phyloP scores from a whole-genome alignment of 108 stramenopile species.

The Conticribra guillardii region DNA sequence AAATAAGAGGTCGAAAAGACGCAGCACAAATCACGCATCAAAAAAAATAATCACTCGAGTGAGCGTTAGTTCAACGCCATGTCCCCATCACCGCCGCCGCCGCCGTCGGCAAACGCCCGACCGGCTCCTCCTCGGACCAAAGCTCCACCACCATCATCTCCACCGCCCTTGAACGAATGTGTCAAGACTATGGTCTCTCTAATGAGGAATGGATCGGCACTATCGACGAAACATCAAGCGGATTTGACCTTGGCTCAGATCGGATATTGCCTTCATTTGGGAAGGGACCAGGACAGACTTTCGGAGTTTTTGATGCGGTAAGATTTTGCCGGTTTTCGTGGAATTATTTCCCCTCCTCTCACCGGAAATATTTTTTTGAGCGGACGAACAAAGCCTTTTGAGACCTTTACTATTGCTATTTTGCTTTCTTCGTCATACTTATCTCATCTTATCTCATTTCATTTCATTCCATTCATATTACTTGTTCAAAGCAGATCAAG shows the following conservation, averaged over 20 bases:
- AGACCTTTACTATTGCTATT: too few relatives aligned
- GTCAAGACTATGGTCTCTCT: not conserved
- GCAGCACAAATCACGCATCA: not conserved
- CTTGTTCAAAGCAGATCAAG: not conserved
- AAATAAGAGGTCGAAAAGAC: too few relatives aligned
- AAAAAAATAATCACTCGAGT: not conserved
- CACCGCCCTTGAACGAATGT: not conserved
- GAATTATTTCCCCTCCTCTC: too few relatives aligned
- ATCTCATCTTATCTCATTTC: not conserved
- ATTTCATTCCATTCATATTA: not conserved
- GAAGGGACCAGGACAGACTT: not conserved
- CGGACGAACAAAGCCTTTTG: too few relatives aligned
- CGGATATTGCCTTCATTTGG: not conserved
- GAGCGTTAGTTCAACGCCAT: not conserved
- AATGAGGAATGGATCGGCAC: not conserved
- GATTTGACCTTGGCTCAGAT: not conserved
- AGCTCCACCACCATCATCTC: not conserved
- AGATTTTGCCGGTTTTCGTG: too few relatives aligned
- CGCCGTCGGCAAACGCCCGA: not conserved
- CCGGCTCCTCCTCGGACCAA: too few relatives aligned
- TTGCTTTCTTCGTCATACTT: too few relatives aligned
- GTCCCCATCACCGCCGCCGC: not conserved
- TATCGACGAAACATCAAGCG: not conserved
- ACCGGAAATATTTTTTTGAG: too few relatives aligned
- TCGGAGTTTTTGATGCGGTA: not conserved